These are phyloP conservation scores for Vaccinium macrocarpon DNA, from an alignment of 148 eudicot species.

Conservation along the genomic window DNA sequence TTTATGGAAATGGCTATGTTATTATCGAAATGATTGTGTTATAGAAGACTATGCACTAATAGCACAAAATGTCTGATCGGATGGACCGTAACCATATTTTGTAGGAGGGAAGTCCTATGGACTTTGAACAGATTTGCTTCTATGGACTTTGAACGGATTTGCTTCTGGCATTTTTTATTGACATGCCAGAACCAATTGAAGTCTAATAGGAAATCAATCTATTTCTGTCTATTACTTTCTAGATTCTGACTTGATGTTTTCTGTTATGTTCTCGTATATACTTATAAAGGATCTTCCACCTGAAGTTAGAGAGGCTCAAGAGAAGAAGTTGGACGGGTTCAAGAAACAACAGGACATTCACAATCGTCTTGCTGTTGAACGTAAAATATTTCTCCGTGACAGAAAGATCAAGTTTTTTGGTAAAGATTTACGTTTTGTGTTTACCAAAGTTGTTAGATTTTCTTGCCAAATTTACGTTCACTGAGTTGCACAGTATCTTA, in stretches of 20 bases:
- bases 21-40: background rate
- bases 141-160: background rate
- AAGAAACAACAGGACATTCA: constrained; percentile 78
- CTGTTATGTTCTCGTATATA: background rate
- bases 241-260: background rate
- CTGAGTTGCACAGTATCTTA: background rate
- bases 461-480: background rate
- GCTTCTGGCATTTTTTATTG: background rate
- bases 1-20: background rate
- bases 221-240: background rate
- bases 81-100: background rate
- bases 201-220: background rate
- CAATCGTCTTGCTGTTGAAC: constrained; percentile 67
- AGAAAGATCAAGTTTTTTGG: constrained; percentile 90
- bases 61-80: too few relatives aligned
- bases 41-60: background rate
- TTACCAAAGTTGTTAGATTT: background rate
- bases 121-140: background rate
- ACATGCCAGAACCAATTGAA: background rate
- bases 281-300: constrained; percentile 67
- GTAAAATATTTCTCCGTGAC: constrained; percentile 67
- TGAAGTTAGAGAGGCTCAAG: constrained; percentile 75
- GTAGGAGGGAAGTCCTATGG: background rate
- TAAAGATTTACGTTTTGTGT: constrained; percentile 23
- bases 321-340: constrained; percentile 71